Evolutionary conservation across 176 grass and related monocot species (phyloP).

Genomic region (Ensete ventricosum): DNA sequence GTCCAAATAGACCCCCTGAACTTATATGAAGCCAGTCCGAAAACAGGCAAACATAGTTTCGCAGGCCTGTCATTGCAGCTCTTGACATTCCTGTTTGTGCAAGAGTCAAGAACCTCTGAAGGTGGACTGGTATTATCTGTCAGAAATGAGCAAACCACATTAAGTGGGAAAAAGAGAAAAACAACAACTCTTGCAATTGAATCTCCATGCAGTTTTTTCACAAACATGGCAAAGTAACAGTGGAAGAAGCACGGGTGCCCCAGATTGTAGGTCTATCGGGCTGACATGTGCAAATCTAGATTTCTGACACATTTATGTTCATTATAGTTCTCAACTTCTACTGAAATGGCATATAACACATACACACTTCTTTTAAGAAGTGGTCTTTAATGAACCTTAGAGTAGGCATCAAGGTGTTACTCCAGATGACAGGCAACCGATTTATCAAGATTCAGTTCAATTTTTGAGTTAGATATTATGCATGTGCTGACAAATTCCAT

Average conservation of each 20-base stretch:
- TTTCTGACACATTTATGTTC: neutral
- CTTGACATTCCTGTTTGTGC: slow-evolving; percentile 14
- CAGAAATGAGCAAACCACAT: neutral
- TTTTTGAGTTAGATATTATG: neutral
- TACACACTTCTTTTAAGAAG: neutral
- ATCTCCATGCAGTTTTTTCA: neutral
- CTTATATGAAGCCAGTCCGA: slow-evolving; percentile 59
- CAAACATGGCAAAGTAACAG: no score
- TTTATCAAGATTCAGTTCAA: neutral
- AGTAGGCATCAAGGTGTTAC: neutral
- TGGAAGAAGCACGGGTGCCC: no score
- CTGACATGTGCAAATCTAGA: no score
- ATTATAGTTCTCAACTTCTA: neutral
- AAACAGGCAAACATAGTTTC: slow-evolving; percentile 41
- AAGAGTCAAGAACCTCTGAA: slow-evolving; percentile 24
- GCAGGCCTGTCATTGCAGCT: slow-evolving; percentile 18
- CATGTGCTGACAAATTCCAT: neutral
- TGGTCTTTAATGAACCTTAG: neutral
- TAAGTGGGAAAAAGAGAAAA: neutral
- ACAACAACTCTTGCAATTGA: neutral
- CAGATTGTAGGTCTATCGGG: no score
- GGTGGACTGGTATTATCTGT: neutral
- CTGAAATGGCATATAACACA: neutral
- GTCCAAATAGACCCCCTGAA: slow-evolving; percentile 47
- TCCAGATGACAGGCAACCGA: no score